phyloP scores from a whole-genome alignment of 495 filamentous ascomycete genomes.

The Hapsidospora chrysogenum region DNA sequence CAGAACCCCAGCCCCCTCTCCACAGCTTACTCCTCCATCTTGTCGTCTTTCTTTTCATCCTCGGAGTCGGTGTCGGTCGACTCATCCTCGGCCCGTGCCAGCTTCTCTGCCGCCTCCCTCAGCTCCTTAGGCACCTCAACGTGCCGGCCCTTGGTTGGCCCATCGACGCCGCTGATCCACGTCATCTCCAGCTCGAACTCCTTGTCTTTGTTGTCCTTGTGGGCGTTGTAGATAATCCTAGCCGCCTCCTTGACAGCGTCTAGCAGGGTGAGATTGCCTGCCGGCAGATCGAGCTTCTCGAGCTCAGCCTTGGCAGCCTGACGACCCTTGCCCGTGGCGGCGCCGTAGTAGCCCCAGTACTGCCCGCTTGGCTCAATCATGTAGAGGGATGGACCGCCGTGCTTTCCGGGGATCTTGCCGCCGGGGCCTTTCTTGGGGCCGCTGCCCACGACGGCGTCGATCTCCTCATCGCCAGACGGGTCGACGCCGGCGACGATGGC shows the following conservation, averaged over 20 bases:
- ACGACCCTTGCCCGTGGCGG: constrained; percentile 88
- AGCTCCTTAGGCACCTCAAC: constrained; percentile 81
- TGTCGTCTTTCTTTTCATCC: constrained; percentile 39
- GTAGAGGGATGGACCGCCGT: constrained; percentile 83
- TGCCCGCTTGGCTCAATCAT: constrained; percentile 97
- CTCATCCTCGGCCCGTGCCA: constrained; percentile 64
- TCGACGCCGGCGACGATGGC: constrained; percentile 92
- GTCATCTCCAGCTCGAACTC: constrained; percentile 99
- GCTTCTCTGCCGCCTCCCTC: constrained; percentile 75
- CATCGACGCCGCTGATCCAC: constrained; percentile 71
- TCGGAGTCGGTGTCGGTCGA: constrained; percentile 61
- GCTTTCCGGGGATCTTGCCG: constrained; percentile 57
- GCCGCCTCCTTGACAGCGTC: constrained; percentile 94
- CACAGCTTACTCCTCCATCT: constrained; percentile 61
- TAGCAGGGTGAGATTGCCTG: constrained; percentile 55
- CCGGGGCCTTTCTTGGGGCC: constrained; percentile 65
- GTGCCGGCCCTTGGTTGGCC: constrained; percentile 81
- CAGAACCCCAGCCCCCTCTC: neutral
- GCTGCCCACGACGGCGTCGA: constrained; percentile 74
- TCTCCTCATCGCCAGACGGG: constrained; percentile 55
- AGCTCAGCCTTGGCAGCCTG: constrained; percentile 95
- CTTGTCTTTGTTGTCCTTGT: constrained; percentile 95
- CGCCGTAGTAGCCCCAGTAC: constrained; percentile 98
- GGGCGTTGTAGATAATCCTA: constrained; percentile 87
- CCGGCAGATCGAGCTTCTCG: constrained; percentile 86